These are phyloP conservation scores for Ceratobasidium sp. DNA, from an alignment of 1,284 basidiomycete genomes.

Conservation along the genomic window DNA sequence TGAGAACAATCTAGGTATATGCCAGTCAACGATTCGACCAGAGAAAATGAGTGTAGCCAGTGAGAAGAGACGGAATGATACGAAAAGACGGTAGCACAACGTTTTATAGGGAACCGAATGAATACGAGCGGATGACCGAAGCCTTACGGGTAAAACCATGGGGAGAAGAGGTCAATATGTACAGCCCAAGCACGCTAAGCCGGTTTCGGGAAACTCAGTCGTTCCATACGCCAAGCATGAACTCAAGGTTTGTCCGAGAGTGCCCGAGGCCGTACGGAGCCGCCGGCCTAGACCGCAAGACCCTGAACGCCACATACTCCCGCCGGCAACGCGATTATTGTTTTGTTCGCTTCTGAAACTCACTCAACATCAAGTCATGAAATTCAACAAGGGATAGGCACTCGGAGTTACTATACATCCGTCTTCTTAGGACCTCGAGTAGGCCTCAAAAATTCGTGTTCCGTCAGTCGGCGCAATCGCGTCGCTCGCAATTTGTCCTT, in stretches of 20 bases:
- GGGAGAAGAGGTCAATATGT: neutral
- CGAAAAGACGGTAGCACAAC: neutral
- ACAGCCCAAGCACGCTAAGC: neutral
- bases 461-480: slow-evolving; percentile 10
- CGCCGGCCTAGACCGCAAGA: slow-evolving; percentile 31
- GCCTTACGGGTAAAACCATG: neutral
- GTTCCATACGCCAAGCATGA: slow-evolving; percentile 22
- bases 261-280: slow-evolving; percentile 27
- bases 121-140: slow-evolving; percentile 3
- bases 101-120: neutral
- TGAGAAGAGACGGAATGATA: slow-evolving; percentile 10
- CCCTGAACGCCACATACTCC: slow-evolving; percentile 22
- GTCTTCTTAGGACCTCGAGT: neutral
- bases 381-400: neutral
- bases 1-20: neutral
- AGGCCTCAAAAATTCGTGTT: slow-evolving; percentile 20
- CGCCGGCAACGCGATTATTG: slow-evolving; percentile 19
- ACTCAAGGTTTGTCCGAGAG: slow-evolving; percentile 1
- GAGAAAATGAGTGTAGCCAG: slow-evolving; percentile 7
- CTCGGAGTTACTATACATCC: neutral
- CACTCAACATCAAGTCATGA: too few species aligned
- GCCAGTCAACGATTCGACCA: neutral
- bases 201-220: neutral
- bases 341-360: too few species aligned
- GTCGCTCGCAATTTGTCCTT: slow-evolving; percentile 3